Percentiles rank a stretch among this genome's conserved stretches.
Conservation (phyloP, 352 stramenopile genomes). For the Globisporangium emineosum region DNA sequence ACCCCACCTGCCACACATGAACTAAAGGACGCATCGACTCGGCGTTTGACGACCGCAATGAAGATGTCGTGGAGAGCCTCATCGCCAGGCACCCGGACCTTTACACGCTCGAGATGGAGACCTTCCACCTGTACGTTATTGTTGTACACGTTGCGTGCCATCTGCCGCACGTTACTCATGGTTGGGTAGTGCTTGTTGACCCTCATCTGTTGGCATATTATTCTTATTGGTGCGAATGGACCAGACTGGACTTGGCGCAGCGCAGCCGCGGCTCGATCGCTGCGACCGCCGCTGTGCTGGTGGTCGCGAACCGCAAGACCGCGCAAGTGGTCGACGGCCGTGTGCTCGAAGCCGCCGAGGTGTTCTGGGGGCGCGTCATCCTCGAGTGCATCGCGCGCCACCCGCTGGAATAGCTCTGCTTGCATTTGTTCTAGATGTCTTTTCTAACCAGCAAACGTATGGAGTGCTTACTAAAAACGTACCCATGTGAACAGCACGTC, state of each 20-base stretch:
- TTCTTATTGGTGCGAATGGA: too few species aligned
- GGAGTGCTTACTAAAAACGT: not conserved
- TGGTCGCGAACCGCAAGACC: constrained; percentile 43
- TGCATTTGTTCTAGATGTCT: too few species aligned
- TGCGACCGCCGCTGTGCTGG: constrained; percentile 34
- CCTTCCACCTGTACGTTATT: constrained; percentile 55
- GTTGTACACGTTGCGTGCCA: too few species aligned
- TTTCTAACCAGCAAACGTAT: too few species aligned
- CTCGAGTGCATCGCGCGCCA: constrained; percentile 21
- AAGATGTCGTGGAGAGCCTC: constrained; percentile 37
- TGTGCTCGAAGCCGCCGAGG: constrained; percentile 30
- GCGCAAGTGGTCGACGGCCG: constrained; percentile 33
- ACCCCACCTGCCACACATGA: too few species aligned
- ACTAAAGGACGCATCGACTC: constrained; percentile 34
- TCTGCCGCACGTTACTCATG: too few species aligned
- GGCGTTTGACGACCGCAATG: constrained; percentile 65
- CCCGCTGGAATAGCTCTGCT: not conserved
- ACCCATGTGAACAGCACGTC: not conserved
- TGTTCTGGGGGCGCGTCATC: constrained; percentile 34
- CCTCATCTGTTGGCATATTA: too few species aligned
- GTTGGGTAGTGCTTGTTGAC: too few species aligned
- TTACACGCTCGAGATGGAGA: constrained; percentile 69
- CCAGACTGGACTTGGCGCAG: constrained; percentile 45
- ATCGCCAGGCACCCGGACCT: constrained; percentile 26
- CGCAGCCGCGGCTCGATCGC: constrained; percentile 34